Base-by-base conservation (phyloP, 208 protist genomes). In the Trypanosoma cruzi region DNA sequence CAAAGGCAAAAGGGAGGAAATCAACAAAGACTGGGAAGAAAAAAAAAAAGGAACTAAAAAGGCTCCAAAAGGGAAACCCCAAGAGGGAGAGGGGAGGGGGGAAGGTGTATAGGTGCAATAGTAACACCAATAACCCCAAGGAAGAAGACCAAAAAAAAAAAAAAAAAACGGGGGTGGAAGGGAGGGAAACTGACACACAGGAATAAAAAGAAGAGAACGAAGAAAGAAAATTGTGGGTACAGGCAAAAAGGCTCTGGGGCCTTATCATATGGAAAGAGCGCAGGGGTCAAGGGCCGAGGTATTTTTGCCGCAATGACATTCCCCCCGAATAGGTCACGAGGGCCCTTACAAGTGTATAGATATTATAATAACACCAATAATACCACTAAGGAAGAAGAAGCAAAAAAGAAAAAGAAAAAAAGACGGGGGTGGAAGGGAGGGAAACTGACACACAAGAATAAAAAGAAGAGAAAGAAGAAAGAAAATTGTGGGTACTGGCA, bases 301-400 rank as follows among this genome's bases (percentile, higher is more conserved):
- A 26, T 14, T 44, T 2, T 52, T 52, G 8, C 48, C n/a, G 16
- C 16, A 52, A n/a, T 52, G 48, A 2, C 48, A 52, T n/a, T 1
- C 4, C 16, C 48, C 26, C 14, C 14, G 5, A 1, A 20, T 37
- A 69, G 14, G 48, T 46, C 61, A 52, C 26, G 65, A 4, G 67
- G 50, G 24, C 64, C 54, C 0, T 59, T 73, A 16, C 8, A 16
- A n/a, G n/a, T n/a, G n/a, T n/a, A n/a, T n/a, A n/a, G n/a, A n/a
- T n/a, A n/a, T n/a, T n/a, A n/a, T n/a, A n/a, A n/a, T n/a, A n/a
- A n/a, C n/a, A n/a, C n/a, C n/a, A n/a, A n/a, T n/a, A n/a, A n/a
- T n/a, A n/a, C n/a, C n/a, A n/a, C n/a, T n/a, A 53, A 53, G 18
- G 8, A 18, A 53, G 49, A 20, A 53, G 22, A 18, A 53, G 18